Base-by-base conservation (phyloP, 371 early-diverging fungal species). In the Encephalitozoon intestinalis region DNA sequence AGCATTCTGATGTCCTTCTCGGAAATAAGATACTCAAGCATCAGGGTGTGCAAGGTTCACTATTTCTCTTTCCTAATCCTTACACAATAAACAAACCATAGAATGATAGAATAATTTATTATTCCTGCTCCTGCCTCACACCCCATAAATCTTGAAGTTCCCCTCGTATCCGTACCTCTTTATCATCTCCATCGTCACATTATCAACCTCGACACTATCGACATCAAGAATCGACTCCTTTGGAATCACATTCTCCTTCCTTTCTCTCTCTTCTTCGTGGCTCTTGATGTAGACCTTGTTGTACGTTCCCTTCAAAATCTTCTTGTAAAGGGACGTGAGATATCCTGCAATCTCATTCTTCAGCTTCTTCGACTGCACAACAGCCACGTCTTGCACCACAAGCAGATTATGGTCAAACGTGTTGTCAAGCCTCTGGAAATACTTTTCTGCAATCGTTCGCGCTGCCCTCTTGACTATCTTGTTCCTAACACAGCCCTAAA, bases 381-480 rank as follows among this genome's bases (percentile, higher is more conserved):
- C 90, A 80, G 98, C 94, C 71, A 96, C 95, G 86, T 95, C 96
- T 86, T 91, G 90, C 85, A 90, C 89, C 85, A 96, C 93, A 87
- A 90, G 90, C 92, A 96, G 95, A 93, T 99, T 99, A 89, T 94
- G 92, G 87, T 98, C 96, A 92, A 99, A 99, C 86, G 97, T 97
- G 78, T 92, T 88, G 79, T 94, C 95, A 79, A 97, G 91, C 82
- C 94, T 91, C 78, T 94, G 92, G 86, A 97, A 99, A 92, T 98
- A 96, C 90, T 95, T 97, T 89, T 98, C 99, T 85, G 98, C 96
- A 84, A 99, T 88, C 85, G 93, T 92, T 86, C 93, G 91, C 81
- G 98, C 92, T 84, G 99, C 99, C 90, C 92, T 96, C 92, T 97
- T 98, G 86, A 96, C 93, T 87, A 95, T 92, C 91, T 94, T 96